These are phyloP conservation scores for Hypericum perforatum DNA, from an alignment of 345 rosid species.

Conservation along the genomic window DNA sequence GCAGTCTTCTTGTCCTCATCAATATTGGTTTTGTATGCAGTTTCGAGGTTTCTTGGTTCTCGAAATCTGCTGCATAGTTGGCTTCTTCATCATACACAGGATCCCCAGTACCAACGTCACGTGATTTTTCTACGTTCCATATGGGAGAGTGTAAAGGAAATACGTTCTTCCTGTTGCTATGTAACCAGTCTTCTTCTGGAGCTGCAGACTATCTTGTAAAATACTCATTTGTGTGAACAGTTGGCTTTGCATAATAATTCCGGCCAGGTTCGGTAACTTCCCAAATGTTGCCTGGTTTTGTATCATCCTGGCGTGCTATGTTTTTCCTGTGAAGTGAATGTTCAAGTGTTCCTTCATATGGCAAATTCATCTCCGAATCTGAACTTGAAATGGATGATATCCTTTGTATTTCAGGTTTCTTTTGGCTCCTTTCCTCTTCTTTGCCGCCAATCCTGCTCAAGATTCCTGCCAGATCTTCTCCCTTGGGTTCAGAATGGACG, in stretches of 20 bases:
- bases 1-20: too few species aligned
- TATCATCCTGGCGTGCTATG: too few species aligned
- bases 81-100: slow-evolving; percentile 4
- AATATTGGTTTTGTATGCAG: too few species aligned
- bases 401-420: slow-evolving; percentile 4
- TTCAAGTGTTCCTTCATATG: background rate
- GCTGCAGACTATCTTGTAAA: background rate
- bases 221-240: slow-evolving; percentile 1
- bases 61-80: background rate
- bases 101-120: background rate
- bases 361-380: slow-evolving; percentile 2
- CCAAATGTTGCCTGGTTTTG: too few species aligned
- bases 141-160: slow-evolving; percentile 7
- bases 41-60: background rate
- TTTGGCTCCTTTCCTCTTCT: slow-evolving; percentile 5
- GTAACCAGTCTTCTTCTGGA: slow-evolving; percentile 7
- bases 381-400: slow-evolving; percentile 9
- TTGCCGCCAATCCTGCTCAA: background rate
- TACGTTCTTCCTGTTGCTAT: slow-evolving; percentile 2
- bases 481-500: slow-evolving; percentile 11
- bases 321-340: too few species aligned
- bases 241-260: background rate
- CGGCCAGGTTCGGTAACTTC: background rate
- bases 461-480: slow-evolving; percentile 6
- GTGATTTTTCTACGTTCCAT: background rate